Evolutionary conservation across 257 asterid species (phyloP).

Genomic region (Galeopsis tetrahit): DNA sequence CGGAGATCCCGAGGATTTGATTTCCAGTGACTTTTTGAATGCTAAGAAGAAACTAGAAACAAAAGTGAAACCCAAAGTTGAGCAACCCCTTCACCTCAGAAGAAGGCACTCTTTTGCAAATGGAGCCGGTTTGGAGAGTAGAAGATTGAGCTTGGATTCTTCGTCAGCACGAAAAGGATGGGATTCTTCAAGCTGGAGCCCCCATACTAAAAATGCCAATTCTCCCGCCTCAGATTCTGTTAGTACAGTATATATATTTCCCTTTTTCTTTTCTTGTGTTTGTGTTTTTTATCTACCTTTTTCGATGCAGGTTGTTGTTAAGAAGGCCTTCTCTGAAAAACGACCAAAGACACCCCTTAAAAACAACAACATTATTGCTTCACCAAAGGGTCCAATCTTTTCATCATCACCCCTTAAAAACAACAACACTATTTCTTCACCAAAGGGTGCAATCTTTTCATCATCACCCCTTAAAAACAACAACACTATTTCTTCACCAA

Average conservation of each 20-base stretch:
- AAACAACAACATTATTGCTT: slow-evolving; percentile 54
- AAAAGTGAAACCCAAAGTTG: slow-evolving; percentile 48
- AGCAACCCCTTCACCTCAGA: slow-evolving; percentile 26
- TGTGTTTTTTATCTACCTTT: background rate
- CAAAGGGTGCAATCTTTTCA: too few species aligned
- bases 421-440: slow-evolving; percentile 63
- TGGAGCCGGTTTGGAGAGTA: slow-evolving; percentile 48
- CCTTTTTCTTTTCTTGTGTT: background rate
- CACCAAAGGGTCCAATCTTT: slow-evolving; percentile 45
- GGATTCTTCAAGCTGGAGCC: slow-evolving; percentile 47
- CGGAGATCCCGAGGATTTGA: slow-evolving; percentile 89
- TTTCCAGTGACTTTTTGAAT: slow-evolving; percentile 76
- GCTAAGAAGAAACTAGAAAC: slow-evolving; percentile 49
- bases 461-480: slow-evolving; percentile 72
- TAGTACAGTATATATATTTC: slow-evolving; percentile 27
- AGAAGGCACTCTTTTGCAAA: slow-evolving; percentile 75
- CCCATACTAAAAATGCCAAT: slow-evolving; percentile 39
- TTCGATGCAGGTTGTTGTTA: slow-evolving; percentile 40
- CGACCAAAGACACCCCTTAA: slow-evolving; percentile 63
- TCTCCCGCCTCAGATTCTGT: slow-evolving; percentile 47
- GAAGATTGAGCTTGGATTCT: slow-evolving; percentile 77
- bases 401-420: slow-evolving; percentile 40
- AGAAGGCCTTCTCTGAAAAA: slow-evolving; percentile 43
- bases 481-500: slow-evolving; percentile 49
- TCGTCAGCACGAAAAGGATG: slow-evolving; percentile 80